Conservation (phyloP, 805 yeast species). For the Pichia cabralensis region DNA sequence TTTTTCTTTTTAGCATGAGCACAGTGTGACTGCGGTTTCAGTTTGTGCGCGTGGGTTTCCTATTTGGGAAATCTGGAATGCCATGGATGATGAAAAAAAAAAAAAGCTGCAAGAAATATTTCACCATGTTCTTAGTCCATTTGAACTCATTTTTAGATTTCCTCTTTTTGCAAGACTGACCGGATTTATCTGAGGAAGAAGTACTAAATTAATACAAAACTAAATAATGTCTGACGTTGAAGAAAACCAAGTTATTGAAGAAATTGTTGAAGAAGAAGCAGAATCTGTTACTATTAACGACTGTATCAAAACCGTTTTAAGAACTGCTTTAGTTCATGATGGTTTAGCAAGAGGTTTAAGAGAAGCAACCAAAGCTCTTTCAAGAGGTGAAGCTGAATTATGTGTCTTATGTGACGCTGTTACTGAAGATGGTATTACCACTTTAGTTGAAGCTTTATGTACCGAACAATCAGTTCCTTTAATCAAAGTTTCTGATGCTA, state of each 20-base stretch:
- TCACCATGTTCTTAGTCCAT: too few relatives aligned
- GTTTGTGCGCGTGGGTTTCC: too few relatives aligned
- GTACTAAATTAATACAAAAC: too few relatives aligned
- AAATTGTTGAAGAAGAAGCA: conserved; percentile 71
- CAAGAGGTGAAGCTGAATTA: conserved; percentile 96
- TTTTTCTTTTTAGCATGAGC: too few relatives aligned
- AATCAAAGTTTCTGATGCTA: conserved; percentile 99
- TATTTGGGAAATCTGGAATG: too few relatives aligned
- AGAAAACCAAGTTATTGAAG: conserved; percentile 70
- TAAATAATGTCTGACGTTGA: conserved; percentile 84
- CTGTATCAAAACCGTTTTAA: conserved; percentile 94
- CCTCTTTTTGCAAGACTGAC: conserved; percentile 22
- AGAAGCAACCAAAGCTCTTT: conserved; percentile 98
- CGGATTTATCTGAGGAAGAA: conserved; percentile 33
- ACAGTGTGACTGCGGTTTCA: too few relatives aligned
- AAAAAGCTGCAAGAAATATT: too few relatives aligned
- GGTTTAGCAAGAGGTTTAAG: conserved; percentile 99
- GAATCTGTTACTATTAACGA: conserved; percentile 95
- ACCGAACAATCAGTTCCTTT: conserved; percentile 94
- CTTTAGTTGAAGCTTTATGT: conserved; percentile 98
- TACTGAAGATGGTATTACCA: conserved; percentile 93
- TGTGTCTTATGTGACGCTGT: conserved; percentile 97
- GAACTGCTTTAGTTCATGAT: conserved; percentile 96
- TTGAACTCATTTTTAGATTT: neutral
- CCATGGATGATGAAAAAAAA: neutral